Base-by-base conservation (phyloP, 768 basidiomycete genomes). In the Mycena vitilis region DNA sequence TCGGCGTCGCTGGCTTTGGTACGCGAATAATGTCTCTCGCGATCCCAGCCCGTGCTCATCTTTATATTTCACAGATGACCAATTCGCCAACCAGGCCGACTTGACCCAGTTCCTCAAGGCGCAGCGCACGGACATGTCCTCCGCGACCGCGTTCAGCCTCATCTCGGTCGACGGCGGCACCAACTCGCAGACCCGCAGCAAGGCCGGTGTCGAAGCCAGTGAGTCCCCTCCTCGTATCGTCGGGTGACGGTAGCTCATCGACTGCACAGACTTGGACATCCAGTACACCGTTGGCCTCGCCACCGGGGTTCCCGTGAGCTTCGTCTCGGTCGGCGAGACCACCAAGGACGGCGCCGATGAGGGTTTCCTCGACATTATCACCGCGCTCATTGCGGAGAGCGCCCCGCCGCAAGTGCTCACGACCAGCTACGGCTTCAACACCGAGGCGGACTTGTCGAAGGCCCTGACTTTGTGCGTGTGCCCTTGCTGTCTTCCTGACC, bases 361-460 rank as follows among this genome's bases (percentile, higher is more conserved):
- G 11, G 71, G 71, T 20, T 69, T 72, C 67, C 52, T 72, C 22
- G 72, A 73, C 48, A 68, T 73, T 15, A 62, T 71, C 56, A 70
- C 45, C 22, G 69, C 69, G 22, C n/a, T 70, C 11, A 66, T 73
- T 45, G 68, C 66, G 2, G 63, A 64, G 66, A 34, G 38, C 9
- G 55, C 61, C 3, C 72, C 72, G 0, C 84, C 86, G 5, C 84
- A 84, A 71, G 81, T 84, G 1, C 83, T 88, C 30, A 82, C 85
- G 1, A 87, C 83, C 0, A 83, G 81, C 64, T 88, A 88, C 69
- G 83, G 78, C 1, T 84, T 86, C 30, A 77, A 83, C 52, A 86
- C 87, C 44, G 84, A 86, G 70, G 81, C 82, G 10, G 81, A 49
- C 18, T 64, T 71, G n/a, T 71, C 71, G 0, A 63, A 68, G 53